Percentiles rank a stretch among this genome's conserved stretches.
Conservation (phyloP, 495 filamentous ascomycete species). For the Hyaloscypha variabilis region DNA sequence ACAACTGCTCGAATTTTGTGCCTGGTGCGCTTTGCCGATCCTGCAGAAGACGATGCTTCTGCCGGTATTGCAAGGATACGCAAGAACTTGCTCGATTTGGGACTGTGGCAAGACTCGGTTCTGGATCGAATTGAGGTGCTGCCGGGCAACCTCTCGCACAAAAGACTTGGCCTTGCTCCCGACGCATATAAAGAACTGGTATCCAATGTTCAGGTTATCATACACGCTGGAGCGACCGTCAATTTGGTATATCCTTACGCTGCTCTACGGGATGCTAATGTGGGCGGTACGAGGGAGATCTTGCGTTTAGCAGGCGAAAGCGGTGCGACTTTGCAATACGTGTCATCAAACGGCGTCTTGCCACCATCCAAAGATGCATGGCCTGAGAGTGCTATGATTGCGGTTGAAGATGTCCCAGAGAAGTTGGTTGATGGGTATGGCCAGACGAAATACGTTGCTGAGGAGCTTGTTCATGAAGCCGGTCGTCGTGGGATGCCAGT, state of each 20-base stretch:
- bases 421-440: conserved; percentile 65
- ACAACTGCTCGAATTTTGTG: conserved; percentile 68
- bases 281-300: conserved; percentile 64
- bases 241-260: conserved; percentile 72
- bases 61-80: conserved; percentile 60
- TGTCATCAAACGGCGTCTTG: conserved; percentile 70
- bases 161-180: conserved; percentile 57
- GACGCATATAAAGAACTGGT: conserved; percentile 61
- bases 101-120: conserved; percentile 66
- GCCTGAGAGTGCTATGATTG: conserved; percentile 59
- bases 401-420: conserved; percentile 58
- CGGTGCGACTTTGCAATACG: conserved; percentile 68
- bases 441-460: conserved; percentile 70
- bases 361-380: conserved; percentile 61
- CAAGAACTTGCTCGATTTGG: conserved; percentile 64
- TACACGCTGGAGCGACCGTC: conserved; percentile 67
- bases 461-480: conserved; percentile 66
- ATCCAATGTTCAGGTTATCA: conserved; percentile 59
- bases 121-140: conserved; percentile 70
- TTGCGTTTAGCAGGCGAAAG: conserved; percentile 61
- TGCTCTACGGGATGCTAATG: conserved; percentile 58
- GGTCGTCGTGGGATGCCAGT: conserved; percentile 60
- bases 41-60: conserved; percentile 52
- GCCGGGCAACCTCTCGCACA: conserved; percentile 62
- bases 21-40: conserved; percentile 64